phyloP scores from a whole-genome alignment of 2,329 filamentous ascomycete species.

The Clathrospora elynae region DNA sequence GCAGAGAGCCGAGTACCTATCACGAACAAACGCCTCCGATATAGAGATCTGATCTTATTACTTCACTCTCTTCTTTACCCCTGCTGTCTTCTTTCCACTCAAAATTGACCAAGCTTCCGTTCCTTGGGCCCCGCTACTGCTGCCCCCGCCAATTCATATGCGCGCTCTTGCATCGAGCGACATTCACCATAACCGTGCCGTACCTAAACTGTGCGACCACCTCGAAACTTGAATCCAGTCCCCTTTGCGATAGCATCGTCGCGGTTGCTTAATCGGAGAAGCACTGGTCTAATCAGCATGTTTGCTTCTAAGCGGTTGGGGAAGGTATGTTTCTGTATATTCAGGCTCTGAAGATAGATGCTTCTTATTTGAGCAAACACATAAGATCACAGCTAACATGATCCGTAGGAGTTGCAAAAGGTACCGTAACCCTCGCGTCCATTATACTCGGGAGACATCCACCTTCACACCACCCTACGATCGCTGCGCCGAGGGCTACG shows the following conservation, averaged over 20 bases:
- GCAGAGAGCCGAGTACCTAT: slow-evolving; percentile 7
- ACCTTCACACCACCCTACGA: not conserved
- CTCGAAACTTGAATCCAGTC: too few species aligned
- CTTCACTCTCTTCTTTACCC: not conserved
- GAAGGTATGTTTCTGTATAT: slow-evolving; percentile 47
- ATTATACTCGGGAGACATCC: not conserved
- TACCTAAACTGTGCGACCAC: too few species aligned
- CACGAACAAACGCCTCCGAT: too few species aligned
- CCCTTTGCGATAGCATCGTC: too few species aligned
- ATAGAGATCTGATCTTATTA: too few species aligned
- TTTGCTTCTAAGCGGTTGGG: slow-evolving; percentile 57
- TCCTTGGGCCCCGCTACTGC: too few species aligned
- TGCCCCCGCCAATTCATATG: too few species aligned
- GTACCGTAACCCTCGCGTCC: slow-evolving; percentile 13
- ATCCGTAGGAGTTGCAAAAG: slow-evolving; percentile 26
- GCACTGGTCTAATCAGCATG: too few species aligned
- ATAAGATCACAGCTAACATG: slow-evolving; percentile 3
- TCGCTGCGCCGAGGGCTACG: not conserved
- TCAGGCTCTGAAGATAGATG: not conserved
- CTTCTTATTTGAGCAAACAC: not conserved
- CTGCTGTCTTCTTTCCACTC: not conserved
- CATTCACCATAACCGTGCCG: too few species aligned
- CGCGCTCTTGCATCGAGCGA: too few species aligned
- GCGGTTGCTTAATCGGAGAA: too few species aligned
- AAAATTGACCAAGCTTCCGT: too few species aligned